These are phyloP conservation scores for Santalum album DNA, from an alignment of 164 flowering plant genomes.

Conservation along the genomic window DNA sequence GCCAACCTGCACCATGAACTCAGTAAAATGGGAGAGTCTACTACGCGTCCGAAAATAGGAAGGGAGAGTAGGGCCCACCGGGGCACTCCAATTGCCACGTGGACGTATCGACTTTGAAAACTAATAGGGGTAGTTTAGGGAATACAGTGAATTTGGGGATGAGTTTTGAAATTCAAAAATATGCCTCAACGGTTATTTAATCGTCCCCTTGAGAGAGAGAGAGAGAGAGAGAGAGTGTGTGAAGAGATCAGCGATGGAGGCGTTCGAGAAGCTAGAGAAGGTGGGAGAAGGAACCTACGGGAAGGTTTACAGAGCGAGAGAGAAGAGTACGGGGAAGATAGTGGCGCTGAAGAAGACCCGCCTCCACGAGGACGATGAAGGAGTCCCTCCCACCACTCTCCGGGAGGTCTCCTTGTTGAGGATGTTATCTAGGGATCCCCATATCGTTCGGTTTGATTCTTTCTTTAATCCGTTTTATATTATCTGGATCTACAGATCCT, in stretches of 20 bases:
- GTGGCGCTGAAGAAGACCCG: constrained; percentile 94
- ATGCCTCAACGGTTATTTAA: not conserved
- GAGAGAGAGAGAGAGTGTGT: constrained; percentile 12
- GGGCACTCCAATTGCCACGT: too few species aligned
- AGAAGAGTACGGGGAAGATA: constrained; percentile 73
- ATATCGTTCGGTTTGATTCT: constrained; percentile 63
- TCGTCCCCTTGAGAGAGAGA: not conserved
- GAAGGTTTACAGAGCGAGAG: constrained; percentile 86
- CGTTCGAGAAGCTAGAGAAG: constrained; percentile 89
- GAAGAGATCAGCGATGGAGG: constrained; percentile 60
- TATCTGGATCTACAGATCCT: too few species aligned
- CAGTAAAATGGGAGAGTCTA: too few species aligned
- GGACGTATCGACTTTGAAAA: too few species aligned
- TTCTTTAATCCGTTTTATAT: too few species aligned
- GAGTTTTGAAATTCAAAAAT: not conserved
- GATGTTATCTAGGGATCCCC: constrained; percentile 88
- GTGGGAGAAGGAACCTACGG: constrained; percentile 99
- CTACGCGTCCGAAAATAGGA: too few species aligned
- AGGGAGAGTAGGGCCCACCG: too few species aligned
- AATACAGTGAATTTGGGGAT: too few species aligned
- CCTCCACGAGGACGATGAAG: constrained; percentile 90
- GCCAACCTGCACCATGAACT: too few species aligned
- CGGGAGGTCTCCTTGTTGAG: constrained; percentile 81
- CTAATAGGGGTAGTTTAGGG: too few species aligned
- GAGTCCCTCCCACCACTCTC: constrained; percentile 92